Evolutionary conservation across 2,329 filamentous ascomycete species (phyloP).

Genomic region (Phialophora chinensis): DNA sequence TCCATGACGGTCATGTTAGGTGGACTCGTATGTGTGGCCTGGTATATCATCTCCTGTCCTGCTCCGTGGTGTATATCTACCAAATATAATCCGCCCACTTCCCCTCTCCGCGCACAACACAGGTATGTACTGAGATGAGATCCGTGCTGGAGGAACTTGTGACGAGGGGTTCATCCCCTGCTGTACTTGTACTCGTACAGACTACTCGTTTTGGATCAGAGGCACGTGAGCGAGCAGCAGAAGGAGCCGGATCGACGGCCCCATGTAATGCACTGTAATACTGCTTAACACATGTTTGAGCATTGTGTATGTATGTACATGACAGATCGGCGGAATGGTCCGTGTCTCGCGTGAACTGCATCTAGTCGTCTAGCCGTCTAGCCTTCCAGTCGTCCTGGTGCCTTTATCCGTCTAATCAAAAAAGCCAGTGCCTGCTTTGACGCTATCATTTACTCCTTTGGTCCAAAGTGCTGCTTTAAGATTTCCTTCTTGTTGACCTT

Average conservation of each 20-base stretch:
- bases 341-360: background rate
- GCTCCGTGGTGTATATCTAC: no score
- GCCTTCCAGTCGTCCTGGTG: slow-evolving; percentile 8
- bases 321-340: background rate
- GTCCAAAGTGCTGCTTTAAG: slow-evolving; percentile 53
- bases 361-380: background rate
- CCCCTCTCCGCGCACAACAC: no score
- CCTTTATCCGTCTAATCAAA: slow-evolving; percentile 30
- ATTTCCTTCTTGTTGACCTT: slow-evolving; percentile 69
- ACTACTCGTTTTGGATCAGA: background rate
- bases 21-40: no score
- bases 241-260: background rate
- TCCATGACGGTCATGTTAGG: no score
- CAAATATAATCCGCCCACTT: no score
- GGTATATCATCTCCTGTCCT: no score
- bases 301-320: background rate
- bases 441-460: slow-evolving; percentile 12
- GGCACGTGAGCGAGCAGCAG: background rate
- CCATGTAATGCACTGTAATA: background rate
- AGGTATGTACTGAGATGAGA: no score
- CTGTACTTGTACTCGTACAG: no score
- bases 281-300: background rate
- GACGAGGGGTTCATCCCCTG: no score
- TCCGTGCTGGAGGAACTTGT: no score
- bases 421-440: slow-evolving; percentile 24